Conservation (phyloP, 2,329 filamentous ascomycete genomes). For the Talaromyces islandicus region DNA sequence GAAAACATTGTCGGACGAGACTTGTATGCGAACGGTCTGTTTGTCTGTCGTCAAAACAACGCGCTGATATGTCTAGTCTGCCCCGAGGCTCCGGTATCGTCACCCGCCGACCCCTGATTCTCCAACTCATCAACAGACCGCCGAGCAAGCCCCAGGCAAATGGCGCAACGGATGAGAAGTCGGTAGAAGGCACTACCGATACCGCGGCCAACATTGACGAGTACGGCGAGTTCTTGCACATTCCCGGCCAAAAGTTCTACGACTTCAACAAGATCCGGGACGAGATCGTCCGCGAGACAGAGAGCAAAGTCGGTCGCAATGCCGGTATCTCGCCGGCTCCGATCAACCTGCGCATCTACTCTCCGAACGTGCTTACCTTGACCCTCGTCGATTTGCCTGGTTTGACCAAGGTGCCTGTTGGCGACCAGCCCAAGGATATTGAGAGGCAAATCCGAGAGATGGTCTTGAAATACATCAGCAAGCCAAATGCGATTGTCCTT, state of each 20-base stretch:
- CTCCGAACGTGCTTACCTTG: constrained; percentile 92
- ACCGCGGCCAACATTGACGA: constrained; percentile 88
- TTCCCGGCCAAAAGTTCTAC: constrained; percentile 93
- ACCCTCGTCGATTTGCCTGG: constrained; percentile 95
- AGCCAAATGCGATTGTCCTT: constrained; percentile 95
- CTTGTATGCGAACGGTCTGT: constrained; percentile 57
- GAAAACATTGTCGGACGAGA: constrained; percentile 98
- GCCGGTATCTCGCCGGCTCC: constrained; percentile 92
- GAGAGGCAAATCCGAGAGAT: constrained; percentile 95
- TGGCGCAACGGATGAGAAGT: constrained; percentile 60
- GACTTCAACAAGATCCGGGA: constrained; percentile 99
- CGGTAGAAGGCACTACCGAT: constrained; percentile 61
- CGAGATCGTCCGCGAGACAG: constrained; percentile 94
- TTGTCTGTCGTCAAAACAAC: constrained; percentile 12
- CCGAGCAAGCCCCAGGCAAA: constrained; percentile 60
- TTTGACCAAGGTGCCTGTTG: constrained; percentile 92
- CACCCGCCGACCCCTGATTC: constrained; percentile 87
- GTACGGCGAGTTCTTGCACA: constrained; percentile 98
- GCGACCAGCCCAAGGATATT: constrained; percentile 93
- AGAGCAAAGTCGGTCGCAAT: constrained; percentile 93
- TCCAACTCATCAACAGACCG: constrained; percentile 93
- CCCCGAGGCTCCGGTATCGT: constrained; percentile 97
- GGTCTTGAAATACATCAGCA: constrained; percentile 97
- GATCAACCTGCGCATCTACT: constrained; percentile 98
- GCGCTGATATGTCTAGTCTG: constrained; percentile 52